These are phyloP conservation scores for Lodderomyces metapsilosis DNA, from an alignment of 1,139 yeast species.

Conservation along the genomic window DNA sequence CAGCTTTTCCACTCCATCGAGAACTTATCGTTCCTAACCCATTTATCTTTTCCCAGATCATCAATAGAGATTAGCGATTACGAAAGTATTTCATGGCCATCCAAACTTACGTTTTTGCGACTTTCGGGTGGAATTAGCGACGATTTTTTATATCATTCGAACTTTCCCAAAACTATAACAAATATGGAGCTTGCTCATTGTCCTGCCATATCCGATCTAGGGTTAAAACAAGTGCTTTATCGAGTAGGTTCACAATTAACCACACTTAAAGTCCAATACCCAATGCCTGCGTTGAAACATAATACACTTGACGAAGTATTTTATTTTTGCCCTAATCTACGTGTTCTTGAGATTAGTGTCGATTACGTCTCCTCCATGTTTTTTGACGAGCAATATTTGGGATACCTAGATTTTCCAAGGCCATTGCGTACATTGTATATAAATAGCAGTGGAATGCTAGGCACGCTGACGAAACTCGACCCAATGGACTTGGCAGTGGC, in stretches of 20 bases:
- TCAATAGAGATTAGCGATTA: conserved; percentile 73
- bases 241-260: conserved; percentile 66
- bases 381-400: conserved; percentile 59
- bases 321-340: conserved; percentile 70
- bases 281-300: conserved; percentile 77
- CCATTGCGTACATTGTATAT: conserved; percentile 67
- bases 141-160: conserved; percentile 64
- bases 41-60: conserved; percentile 84
- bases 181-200: conserved; percentile 83
- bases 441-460: conserved; percentile 86
- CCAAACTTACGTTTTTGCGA: conserved; percentile 64
- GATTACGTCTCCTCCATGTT: conserved; percentile 74
- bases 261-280: conserved; percentile 70
- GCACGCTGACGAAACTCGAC: conserved; percentile 77
- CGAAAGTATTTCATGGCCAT: conserved; percentile 69
- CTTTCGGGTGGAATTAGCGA: conserved; percentile 89
- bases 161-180: conserved; percentile 69
- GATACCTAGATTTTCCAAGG: conserved; percentile 36
- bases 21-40: conserved; percentile 60
- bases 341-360: conserved; percentile 64
- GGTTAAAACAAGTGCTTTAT: conserved; percentile 58
- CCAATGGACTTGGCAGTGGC: conserved; percentile 91
- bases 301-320: conserved; percentile 74
- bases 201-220: conserved; percentile 64
- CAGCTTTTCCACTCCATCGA: conserved; percentile 76